Percentiles rank a stretch among this genome's conserved stretches.
Evolutionary conservation across 805 yeast genomes (phyloP).

Genomic region (Pichia ethanolica): DNA sequence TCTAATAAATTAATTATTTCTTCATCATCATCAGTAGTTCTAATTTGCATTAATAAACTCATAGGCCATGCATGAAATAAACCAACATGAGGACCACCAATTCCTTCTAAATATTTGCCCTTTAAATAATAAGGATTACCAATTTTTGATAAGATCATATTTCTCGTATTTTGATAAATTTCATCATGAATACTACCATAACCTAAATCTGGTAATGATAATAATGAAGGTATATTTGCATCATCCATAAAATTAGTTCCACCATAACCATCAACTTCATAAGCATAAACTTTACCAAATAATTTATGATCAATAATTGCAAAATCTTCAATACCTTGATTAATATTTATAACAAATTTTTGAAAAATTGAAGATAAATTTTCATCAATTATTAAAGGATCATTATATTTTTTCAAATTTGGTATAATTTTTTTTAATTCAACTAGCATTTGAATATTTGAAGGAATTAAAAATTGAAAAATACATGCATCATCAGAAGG

Average conservation of each 20-base stretch:
- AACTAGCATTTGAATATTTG: conserved; percentile 66
- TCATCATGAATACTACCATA: conserved; percentile 43
- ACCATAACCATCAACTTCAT: conserved; percentile 86
- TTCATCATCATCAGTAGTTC: conserved; percentile 65
- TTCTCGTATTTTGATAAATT: conserved; percentile 70
- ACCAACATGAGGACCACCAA: conserved; percentile 92
- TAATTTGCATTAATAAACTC: conserved; percentile 66
- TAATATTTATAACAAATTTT: conserved; percentile 35
- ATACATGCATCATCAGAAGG: conserved; percentile 86
- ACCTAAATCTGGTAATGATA: conserved; percentile 77
- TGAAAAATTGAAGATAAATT: conserved; percentile 25
- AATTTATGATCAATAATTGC: conserved; percentile 62
- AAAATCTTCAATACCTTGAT: conserved; percentile 49
- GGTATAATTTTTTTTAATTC: conserved; percentile 42
- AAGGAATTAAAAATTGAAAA: conserved; percentile 78
- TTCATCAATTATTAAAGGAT: conserved; percentile 5
- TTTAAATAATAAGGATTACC: conserved; percentile 75
- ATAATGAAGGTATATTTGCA: conserved; percentile 78
- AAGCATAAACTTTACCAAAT: conserved; percentile 77
- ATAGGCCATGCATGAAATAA: conserved; percentile 83
- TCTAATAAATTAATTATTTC: conserved; percentile 51
- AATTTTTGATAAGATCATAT: conserved; percentile 56
- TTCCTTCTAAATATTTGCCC: conserved; percentile 62
- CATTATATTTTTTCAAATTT: conserved; percentile 16
- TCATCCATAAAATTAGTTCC: conserved; percentile 74